Evolutionary conservation across 2,329 filamentous ascomycete species (phyloP).

Genomic region (Alternaria alternata): DNA sequence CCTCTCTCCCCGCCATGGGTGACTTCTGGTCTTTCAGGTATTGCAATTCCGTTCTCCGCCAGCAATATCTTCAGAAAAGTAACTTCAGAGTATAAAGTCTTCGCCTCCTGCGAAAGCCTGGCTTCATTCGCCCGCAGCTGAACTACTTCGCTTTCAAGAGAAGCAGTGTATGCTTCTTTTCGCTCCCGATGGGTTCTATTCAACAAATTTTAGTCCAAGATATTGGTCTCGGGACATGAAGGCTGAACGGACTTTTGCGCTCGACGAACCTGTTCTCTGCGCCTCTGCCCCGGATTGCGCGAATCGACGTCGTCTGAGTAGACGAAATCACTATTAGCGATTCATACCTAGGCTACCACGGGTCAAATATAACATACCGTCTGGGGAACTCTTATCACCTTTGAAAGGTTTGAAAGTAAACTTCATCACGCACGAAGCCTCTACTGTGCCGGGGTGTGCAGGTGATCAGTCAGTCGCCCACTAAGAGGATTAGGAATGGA

Average conservation of each 20-base stretch:
- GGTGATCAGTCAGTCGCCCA: neutral
- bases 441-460: neutral
- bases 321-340: neutral
- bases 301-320: neutral
- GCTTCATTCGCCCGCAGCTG: slow-evolving; percentile 44
- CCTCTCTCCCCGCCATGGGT: neutral
- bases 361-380: slow-evolving; percentile 3
- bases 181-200: slow-evolving; percentile 43
- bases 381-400: slow-evolving; percentile 1
- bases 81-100: slow-evolving; percentile 34
- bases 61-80: slow-evolving; percentile 30
- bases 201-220: neutral
- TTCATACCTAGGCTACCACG: too few species aligned
- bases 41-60: slow-evolving; percentile 24
- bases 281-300: slow-evolving; percentile 25
- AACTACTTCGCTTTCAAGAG: slow-evolving; percentile 39
- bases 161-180: slow-evolving; percentile 45
- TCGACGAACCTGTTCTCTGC: slow-evolving; percentile 49
- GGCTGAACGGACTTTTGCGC: slow-evolving; percentile 39
- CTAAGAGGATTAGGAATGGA: neutral
- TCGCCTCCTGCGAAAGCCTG: slow-evolving; percentile 36
- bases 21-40: slow-evolving; percentile 1
- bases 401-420: slow-evolving; percentile 26
- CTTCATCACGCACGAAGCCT: slow-evolving; percentile 14
- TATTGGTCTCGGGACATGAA: neutral